Base-by-base conservation (phyloP, 2,329 filamentous ascomycete genomes). In the Ascochyta lentis region DNA sequence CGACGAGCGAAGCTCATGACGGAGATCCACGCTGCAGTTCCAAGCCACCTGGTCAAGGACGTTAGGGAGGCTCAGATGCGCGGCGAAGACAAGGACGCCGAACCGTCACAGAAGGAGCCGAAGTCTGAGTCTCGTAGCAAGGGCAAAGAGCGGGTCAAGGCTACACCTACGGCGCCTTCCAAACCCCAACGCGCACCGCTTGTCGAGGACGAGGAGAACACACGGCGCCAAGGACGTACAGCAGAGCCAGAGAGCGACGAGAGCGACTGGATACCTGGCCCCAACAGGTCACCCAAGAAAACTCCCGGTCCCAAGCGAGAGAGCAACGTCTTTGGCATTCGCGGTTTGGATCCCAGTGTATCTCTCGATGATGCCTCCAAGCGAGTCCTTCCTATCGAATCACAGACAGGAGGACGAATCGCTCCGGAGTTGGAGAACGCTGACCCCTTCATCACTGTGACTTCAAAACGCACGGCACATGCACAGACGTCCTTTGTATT, bases 1-100 rank as follows among this genome's bases (percentile, higher is more conserved):
- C 77, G 81, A 46, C 77, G 86, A 55, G 86, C 85, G 15, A 81
- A 77, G 69, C 69, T 88, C 40, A 87, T 87, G 85, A 85, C 84
- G 3, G 82, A 81, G 3, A 85, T 88, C 12, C 84, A 88, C 64
- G 85, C 86, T 9, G 77, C 76, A 0, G 76, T 87, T 16, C 83
- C 84, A 0, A 54, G 60, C 16, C 74, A 77, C 13, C 58, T 86
- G 49, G 70, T 64, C 45, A 69, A 70, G 0, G 74, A 74, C 10
- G 84, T 84, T 2, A 64, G 66, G 16, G 81, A 85, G 58, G 85
- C 86, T 12, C 85, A 83, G 68, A 74, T 74, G 55, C 72, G 82
- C 46, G 83, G 83, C 3, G 83, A 85, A 62, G 84, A 83, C 66
- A 81, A 64, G 45, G 52, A 50, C 13, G 19, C 27, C 10, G 62